Percentiles rank a stretch among this genome's conserved stretches.
Conservation (phyloP, 345 rosid genomes). For the Eucalyptus rudis region DNA sequence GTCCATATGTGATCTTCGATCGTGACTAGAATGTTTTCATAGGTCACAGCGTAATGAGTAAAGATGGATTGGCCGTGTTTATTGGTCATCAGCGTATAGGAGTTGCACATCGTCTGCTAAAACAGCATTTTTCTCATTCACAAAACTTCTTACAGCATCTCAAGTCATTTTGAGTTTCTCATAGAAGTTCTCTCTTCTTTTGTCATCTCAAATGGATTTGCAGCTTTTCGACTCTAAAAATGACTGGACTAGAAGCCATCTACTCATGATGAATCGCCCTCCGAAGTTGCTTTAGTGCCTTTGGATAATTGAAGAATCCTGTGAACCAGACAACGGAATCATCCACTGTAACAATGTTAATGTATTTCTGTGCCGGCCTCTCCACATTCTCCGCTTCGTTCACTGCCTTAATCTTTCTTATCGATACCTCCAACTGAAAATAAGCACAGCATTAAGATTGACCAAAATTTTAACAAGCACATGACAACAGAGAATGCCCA, state of each 20-base stretch:
- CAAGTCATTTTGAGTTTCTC: neutral
- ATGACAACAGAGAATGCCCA: neutral
- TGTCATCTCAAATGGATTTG: neutral
- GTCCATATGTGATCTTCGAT: neutral
- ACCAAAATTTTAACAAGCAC: neutral
- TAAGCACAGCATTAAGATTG: neutral
- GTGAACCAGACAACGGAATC: slow-evolving; percentile 70
- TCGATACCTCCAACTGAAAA: slow-evolving; percentile 22
- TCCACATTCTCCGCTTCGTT: slow-evolving; percentile 33
- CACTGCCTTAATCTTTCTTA: slow-evolving; percentile 36
- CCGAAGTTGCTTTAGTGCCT: slow-evolving; percentile 43
- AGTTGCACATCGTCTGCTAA: too few relatives aligned
- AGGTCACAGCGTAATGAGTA: neutral
- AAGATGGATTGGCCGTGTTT: neutral
- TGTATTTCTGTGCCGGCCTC: slow-evolving; percentile 55
- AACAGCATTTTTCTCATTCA: neutral
- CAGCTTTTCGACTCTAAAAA: neutral
- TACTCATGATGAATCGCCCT: slow-evolving; percentile 20
- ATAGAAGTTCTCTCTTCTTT: neutral
- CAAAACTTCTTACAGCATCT: neutral
- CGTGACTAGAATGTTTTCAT: neutral
- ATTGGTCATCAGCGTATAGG: neutral
- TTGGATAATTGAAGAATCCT: slow-evolving; percentile 58
- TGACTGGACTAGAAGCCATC: neutral
- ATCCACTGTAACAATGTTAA: slow-evolving; percentile 49